Percentiles rank a stretch among this genome's conserved stretches.
These are phyloP conservation scores for Truncatella angustata DNA, from an alignment of 2,329 filamentous ascomycete genomes.

Conservation along the genomic window DNA sequence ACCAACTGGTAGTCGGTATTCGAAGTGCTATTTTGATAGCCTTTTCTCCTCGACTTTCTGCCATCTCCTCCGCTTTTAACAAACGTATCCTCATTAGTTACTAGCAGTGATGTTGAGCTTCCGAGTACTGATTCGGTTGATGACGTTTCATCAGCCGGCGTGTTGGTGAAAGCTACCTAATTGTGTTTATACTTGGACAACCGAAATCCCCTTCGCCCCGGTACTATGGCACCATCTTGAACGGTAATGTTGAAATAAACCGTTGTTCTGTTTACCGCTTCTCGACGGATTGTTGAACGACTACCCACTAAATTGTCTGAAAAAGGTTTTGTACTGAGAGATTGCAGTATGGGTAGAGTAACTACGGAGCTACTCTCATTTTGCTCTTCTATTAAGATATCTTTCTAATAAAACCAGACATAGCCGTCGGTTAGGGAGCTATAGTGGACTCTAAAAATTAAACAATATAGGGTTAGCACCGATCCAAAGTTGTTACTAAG, in stretches of 20 bases:
- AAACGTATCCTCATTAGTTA: conserved; percentile 11
- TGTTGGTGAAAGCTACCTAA: conserved; percentile 38
- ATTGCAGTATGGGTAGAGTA: no score
- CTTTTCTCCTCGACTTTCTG: background rate
- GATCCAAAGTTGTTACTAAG: no score
- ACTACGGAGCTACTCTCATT: no score
- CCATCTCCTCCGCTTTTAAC: conserved; percentile 11
- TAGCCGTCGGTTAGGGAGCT: no score
- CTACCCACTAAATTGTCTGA: no score
- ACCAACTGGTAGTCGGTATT: conserved; percentile 10
- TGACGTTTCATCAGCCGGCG: conserved; percentile 11
- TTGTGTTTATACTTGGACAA: conserved; percentile 39
- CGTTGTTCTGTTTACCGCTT: conserved; percentile 22
- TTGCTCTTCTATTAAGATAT: no score
- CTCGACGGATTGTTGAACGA: background rate
- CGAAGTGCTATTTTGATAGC: conserved; percentile 11
- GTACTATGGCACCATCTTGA: conserved; percentile 34
- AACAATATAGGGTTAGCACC: no score
- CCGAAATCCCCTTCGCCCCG: conserved; percentile 36
- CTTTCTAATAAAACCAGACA: no score
- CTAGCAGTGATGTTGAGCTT: conserved; percentile 3
- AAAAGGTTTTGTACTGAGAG: no score
- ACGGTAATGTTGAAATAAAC: conserved; percentile 38
- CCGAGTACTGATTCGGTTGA: background rate
- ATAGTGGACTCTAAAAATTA: no score